Evolutionary conservation across 2,329 filamentous ascomycete species (phyloP).

Genomic region (Ilyonectria destructans): DNA sequence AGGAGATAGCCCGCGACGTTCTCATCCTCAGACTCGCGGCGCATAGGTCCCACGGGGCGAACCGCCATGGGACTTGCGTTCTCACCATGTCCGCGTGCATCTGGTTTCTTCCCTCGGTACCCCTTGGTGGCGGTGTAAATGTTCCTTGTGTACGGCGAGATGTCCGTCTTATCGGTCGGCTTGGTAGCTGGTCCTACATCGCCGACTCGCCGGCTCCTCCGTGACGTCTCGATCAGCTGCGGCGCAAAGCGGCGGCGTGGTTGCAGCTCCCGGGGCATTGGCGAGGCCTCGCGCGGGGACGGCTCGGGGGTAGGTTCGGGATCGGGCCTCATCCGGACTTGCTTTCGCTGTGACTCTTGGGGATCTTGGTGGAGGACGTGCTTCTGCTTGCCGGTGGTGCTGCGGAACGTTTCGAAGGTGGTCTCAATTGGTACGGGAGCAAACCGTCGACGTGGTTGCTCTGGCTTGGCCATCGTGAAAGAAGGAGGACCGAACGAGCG

Average conservation of each 20-base stretch:
- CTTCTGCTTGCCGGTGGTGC: conserved; percentile 50
- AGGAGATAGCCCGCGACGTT: conserved; percentile 84
- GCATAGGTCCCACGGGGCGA: conserved; percentile 58
- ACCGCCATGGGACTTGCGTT: conserved; percentile 45
- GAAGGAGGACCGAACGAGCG: conserved; percentile 50
- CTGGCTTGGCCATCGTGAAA: conserved; percentile 61
- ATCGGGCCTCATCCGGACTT: conserved; percentile 62
- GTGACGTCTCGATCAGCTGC: conserved; percentile 86
- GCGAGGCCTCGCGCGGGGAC: conserved; percentile 67
- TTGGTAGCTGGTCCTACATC: conserved; percentile 75
- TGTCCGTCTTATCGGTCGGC: conserved; percentile 81
- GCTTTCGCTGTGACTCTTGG: conserved; percentile 31
- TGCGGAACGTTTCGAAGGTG: conserved; percentile 73
- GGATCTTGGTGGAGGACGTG: conserved; percentile 31
- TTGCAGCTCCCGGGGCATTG: conserved; percentile 60
- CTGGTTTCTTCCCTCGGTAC: conserved; percentile 55
- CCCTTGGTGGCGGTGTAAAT: conserved; percentile 67
- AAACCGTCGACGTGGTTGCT: conserved; percentile 72
- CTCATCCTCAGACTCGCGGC: conserved; percentile 83
- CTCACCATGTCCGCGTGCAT: conserved; percentile 27
- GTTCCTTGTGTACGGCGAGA: conserved; percentile 75
- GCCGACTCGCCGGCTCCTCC: conserved; percentile 78
- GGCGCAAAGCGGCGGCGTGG: conserved; percentile 77
- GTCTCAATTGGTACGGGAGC: conserved; percentile 82
- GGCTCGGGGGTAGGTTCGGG: conserved; percentile 72